A percentile compares a stretch with the other conserved stretches of the same genome.
These are phyloP conservation scores for Apium graveolens DNA, from an alignment of 129 eudicot genomes.

Conservation along the genomic window DNA sequence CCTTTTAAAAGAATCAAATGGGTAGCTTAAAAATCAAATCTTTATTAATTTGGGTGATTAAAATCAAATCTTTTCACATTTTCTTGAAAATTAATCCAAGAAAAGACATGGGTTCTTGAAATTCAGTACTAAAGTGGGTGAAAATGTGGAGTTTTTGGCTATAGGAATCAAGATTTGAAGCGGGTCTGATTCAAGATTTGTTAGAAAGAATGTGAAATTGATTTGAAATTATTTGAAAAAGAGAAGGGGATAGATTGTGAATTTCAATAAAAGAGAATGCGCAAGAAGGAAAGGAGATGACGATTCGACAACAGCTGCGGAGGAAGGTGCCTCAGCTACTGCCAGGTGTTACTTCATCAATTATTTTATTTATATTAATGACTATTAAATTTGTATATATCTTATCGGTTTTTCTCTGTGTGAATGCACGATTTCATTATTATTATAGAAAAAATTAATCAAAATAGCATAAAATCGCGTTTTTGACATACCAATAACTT, in stretches of 20 bases:
- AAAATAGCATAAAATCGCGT: too few species aligned
- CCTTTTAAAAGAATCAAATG: neutral
- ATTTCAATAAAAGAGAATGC: neutral
- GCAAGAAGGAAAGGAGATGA: neutral
- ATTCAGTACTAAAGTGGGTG: neutral
- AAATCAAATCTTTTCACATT: neutral
- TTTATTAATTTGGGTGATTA: neutral
- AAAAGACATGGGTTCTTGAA: neutral
- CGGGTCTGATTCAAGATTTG: neutral
- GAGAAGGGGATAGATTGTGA: neutral
- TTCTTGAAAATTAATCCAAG: neutral
- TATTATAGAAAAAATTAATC: too few species aligned
- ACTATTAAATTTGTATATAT: too few species aligned
- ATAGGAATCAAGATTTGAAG: neutral
- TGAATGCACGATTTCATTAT: too few species aligned
- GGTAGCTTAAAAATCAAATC: slow-evolving; percentile 6
- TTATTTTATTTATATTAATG: neutral
- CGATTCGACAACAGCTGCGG: neutral
- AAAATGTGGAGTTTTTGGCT: neutral
- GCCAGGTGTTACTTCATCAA: slow-evolving; percentile 2
- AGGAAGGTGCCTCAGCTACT: neutral
- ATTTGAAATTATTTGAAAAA: neutral
- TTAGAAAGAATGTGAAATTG: neutral
- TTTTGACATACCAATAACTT: too few species aligned
- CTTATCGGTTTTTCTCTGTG: too few species aligned